Evolutionary conservation across 2,329 filamentous ascomycete genomes (phyloP), one percentile per base, ranked within the genome.

Genomic region (Ascosphaera acerosa): DNA sequence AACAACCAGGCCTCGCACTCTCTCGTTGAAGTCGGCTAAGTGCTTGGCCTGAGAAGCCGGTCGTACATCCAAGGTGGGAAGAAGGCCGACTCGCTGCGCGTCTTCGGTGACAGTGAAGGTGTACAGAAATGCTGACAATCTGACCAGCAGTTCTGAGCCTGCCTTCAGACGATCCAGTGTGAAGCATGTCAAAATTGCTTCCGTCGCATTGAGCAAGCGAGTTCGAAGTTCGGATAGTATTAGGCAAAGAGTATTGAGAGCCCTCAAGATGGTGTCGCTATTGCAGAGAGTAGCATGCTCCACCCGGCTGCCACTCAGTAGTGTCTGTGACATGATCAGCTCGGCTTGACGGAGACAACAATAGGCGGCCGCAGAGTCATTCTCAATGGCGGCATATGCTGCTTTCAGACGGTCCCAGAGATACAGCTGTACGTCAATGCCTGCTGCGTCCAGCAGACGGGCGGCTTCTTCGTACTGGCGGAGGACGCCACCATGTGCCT

Each of bases 351-450:
- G 73, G 18, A 97, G 58, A 36, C 77, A 67, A 49, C 82, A 94
- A 0, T 77, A 89, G 18, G 92, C 69, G 10, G 87, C 71, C 48
- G 91, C 92, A 0, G 84, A 81, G 1, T 67, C 57, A 42, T 92
- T 91, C 5, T 76, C 66, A 36, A 97, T 90, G 5, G 65, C 20
- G 12, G 9, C 12, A 23, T 23, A 23, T 0, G 87, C 84, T 38
- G 87, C 76, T 22, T 78, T 72, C n/a, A 97, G 62, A 31, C 80
- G 70, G 37, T 76, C 73, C 87, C 87, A 97, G 2, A 97, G 59
- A 23, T 23, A 23, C 20, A 23, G 12, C 7, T 12, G 20, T 12
- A 23, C 7, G 12, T 12, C 12, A 12, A 12, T 7, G 12, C 20
- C 12, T 23, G 9, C 12, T 7, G 20, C 12, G 12, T 23, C 20